Conservation (phyloP, 257 asterid genomes). For the Plantago major region DNA sequence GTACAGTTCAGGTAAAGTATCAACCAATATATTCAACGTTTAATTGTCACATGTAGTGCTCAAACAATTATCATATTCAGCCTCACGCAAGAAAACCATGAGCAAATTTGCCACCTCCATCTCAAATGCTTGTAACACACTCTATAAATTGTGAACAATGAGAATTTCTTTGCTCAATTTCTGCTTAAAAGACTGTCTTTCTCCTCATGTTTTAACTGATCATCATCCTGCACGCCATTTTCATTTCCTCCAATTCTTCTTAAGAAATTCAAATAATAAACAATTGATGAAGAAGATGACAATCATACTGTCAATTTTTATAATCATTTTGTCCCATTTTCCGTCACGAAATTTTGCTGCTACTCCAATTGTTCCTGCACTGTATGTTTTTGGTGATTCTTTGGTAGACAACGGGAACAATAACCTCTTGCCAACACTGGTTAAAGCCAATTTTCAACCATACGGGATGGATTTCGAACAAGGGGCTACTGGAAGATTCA, state of each 20-base stretch:
- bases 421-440: slow-evolving; percentile 49
- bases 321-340: background rate
- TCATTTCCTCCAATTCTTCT: background rate
- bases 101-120: no score
- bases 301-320: background rate
- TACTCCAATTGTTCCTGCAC: slow-evolving; percentile 41
- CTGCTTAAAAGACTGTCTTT: slow-evolving; percentile 1
- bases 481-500: slow-evolving; percentile 69
- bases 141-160: slow-evolving; percentile 3
- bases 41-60: no score
- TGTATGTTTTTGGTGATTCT: slow-evolving; percentile 73
- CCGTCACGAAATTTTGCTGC: slow-evolving; percentile 3
- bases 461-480: slow-evolving; percentile 47
- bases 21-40: no score
- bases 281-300: slow-evolving; percentile 12
- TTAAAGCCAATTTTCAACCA: slow-evolving; percentile 49
- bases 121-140: background rate
- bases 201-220: background rate
- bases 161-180: background rate
- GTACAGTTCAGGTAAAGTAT: no score
- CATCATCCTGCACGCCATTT: slow-evolving; percentile 4
- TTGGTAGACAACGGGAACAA: slow-evolving; percentile 62
- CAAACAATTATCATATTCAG: no score
- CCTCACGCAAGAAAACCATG: no score
- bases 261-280: background rate